Evolutionary conservation across 2,329 filamentous ascomycete species (phyloP).

Genomic region (Paecilomyces sp.): DNA sequence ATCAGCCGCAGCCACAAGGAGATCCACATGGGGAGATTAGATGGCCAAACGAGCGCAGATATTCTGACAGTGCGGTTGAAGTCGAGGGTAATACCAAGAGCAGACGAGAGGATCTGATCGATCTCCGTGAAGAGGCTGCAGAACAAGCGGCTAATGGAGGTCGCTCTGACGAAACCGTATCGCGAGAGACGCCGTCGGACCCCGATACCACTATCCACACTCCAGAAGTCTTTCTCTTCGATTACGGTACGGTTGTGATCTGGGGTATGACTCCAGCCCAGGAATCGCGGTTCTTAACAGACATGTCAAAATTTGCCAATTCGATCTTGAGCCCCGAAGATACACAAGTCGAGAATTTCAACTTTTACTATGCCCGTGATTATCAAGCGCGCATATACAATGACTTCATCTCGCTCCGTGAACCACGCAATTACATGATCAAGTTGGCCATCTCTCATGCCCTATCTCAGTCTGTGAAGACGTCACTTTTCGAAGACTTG

Average conservation of each 20-base stretch:
- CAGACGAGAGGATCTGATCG: conserved; percentile 56
- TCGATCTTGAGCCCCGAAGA: conserved; percentile 85
- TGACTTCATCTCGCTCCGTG: conserved; percentile 91
- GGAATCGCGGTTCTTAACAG: conserved; percentile 84
- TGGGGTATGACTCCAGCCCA: conserved; percentile 95
- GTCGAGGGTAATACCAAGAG: conserved; percentile 53
- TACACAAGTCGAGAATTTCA: conserved; percentile 94
- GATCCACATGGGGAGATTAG: conserved; percentile 23
- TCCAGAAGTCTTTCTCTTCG: conserved; percentile 91
- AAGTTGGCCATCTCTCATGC: conserved; percentile 96
- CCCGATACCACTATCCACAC: conserved; percentile 86
- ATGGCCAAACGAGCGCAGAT: conserved; percentile 56
- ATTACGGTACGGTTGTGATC: conserved; percentile 95
- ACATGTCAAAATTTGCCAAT: conserved; percentile 87
- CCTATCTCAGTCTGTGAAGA: conserved; percentile 93
- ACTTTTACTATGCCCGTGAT: conserved; percentile 97
- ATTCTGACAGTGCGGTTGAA: conserved; percentile 61
- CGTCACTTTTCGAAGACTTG: conserved; percentile 90
- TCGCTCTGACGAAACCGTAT: conserved; percentile 16
- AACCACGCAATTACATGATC: conserved; percentile 96
- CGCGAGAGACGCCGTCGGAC: conserved; percentile 47
- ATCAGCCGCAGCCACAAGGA: conserved; percentile 19
- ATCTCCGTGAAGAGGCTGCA: conserved; percentile 45
- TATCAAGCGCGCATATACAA: conserved; percentile 99
- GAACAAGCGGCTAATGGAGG: conserved; percentile 15